Conservation (phyloP, 1,139 yeast genomes). For the Sugiyamaella pinicola region DNA sequence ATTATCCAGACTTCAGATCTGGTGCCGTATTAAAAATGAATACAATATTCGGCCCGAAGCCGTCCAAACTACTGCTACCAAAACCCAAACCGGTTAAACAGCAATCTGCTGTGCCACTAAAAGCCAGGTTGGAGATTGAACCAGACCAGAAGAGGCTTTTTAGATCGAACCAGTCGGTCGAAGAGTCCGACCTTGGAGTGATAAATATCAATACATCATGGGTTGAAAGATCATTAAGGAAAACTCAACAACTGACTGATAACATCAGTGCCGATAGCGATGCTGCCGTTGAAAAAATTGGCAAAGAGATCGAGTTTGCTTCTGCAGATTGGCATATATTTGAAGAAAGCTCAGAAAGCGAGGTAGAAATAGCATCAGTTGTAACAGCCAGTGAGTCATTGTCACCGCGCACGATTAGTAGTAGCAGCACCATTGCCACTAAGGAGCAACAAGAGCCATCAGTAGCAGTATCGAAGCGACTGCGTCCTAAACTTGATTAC, state of each 20-base stretch:
- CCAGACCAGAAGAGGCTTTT: constrained; percentile 44
- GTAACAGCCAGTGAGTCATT: not conserved
- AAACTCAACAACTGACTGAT: not conserved
- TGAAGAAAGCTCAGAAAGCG: constrained; percentile 5
- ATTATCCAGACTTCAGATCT: constrained; percentile 65
- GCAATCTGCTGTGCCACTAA: constrained; percentile 60
- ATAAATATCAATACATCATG: constrained; percentile 21
- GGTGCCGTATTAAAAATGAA: constrained; percentile 66
- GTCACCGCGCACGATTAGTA: not conserved
- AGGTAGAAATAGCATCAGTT: not conserved
- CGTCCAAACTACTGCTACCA: constrained; percentile 55
- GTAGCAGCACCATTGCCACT: not conserved
- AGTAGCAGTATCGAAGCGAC: not conserved
- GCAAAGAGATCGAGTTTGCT: constrained; percentile 19
- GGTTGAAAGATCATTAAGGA: constrained; percentile 11
- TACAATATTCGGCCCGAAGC: constrained; percentile 64
- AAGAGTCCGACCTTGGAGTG: not conserved
- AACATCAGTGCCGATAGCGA: not conserved
- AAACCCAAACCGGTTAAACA: constrained; percentile 52
- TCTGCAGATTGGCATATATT: constrained; percentile 23
- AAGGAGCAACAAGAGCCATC: not conserved
- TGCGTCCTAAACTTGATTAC: constrained; percentile 8
- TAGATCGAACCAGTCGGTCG: constrained; percentile 26
- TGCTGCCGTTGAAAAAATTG: not conserved
- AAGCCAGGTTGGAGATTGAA: constrained; percentile 46